Evolutionary conservation across 2,329 filamentous ascomycete species (phyloP), one percentile per base, ranked within the genome.

Genomic region (Penicillium crustosum): DNA sequence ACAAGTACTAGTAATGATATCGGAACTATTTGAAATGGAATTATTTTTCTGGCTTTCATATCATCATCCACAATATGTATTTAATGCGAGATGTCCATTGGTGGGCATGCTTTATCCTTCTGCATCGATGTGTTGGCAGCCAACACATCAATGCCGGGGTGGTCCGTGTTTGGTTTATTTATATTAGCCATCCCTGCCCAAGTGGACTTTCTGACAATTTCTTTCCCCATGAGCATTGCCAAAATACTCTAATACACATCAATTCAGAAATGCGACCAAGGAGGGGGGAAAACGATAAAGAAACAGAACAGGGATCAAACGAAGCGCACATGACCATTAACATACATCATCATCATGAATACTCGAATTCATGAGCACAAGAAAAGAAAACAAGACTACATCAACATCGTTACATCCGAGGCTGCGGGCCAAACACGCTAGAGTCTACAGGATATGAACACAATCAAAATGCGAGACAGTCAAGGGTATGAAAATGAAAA

Each of bases 371-470:
- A 55, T 31, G 47, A 49, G 31, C 39, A 41, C 6, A 55, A 38
- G 25, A n/a, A 44, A 31, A 31, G 27, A 23, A 39, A 39, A 21
- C 36, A 50, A 45, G 53, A 62, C 44, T 61, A 65, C 57, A 73
- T 81, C 74, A 79, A 78, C 75, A 73, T 83, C 78, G 76, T 82
- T 77, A 81, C 73, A 74, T 70, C 70, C 73, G 71, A 65, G 70
- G 70, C 66, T 61, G 74, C 68, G 71, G 75, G 67, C 66, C 70
- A 65, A 57, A 65, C 55, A 59, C 62, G 63, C 63, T 66, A 64
- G 58, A 57, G 60, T 67, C 65, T 67, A 67, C 62, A 33, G 50
- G 57, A 64, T 50, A 64, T 59, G 62, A 60, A 57, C 45, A 59
- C 39, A 59, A 59, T 57, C 45, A 53, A 61, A 49, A 61, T 53